phyloP scores from a whole-genome alignment of 352 stramenopile genomes.

The Phytophthora hibernalis region DNA sequence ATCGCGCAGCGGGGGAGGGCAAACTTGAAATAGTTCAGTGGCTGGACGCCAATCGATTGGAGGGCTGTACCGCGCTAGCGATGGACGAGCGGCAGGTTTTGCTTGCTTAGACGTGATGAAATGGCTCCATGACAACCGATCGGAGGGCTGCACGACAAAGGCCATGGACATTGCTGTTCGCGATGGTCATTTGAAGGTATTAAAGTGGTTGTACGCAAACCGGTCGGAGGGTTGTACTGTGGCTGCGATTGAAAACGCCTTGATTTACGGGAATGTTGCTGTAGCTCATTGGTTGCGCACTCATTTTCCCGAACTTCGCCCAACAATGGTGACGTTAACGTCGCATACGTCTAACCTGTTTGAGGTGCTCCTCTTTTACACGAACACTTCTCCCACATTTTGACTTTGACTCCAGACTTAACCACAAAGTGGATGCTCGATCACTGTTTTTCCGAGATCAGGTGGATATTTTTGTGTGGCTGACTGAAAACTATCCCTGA shows the following conservation, averaged over 20 bases:
- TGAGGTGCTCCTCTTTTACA: slow-evolving; percentile 8
- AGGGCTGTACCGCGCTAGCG: not conserved
- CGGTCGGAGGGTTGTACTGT: slow-evolving; percentile 3
- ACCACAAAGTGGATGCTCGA: not conserved
- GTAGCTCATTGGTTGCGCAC: not conserved
- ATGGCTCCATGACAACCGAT: slow-evolving; percentile 6
- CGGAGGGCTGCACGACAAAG: not conserved
- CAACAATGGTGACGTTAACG: not conserved
- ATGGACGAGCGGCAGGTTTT: slow-evolving; percentile 1
- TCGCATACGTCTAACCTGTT: not conserved
- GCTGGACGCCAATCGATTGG: not conserved
- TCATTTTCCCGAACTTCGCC: not conserved
- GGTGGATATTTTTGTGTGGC: not conserved
- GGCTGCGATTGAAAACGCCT: not conserved
- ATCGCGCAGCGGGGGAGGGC: not conserved
- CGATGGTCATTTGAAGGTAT: not conserved
- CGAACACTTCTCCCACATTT: not conserved
- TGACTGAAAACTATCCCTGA: not conserved
- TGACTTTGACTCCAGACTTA: slow-evolving; percentile 5
- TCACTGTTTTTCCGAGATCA: not conserved
- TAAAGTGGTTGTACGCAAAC: slow-evolving; percentile 5
- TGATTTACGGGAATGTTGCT: not conserved
- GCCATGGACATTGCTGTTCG: slow-evolving; percentile 6
- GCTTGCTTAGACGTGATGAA: slow-evolving; percentile 2
- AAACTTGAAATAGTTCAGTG: slow-evolving; percentile 2